These are phyloP conservation scores for Aspergillus conjunctus DNA, from an alignment of 495 filamentous ascomycete species.

Conservation along the genomic window DNA sequence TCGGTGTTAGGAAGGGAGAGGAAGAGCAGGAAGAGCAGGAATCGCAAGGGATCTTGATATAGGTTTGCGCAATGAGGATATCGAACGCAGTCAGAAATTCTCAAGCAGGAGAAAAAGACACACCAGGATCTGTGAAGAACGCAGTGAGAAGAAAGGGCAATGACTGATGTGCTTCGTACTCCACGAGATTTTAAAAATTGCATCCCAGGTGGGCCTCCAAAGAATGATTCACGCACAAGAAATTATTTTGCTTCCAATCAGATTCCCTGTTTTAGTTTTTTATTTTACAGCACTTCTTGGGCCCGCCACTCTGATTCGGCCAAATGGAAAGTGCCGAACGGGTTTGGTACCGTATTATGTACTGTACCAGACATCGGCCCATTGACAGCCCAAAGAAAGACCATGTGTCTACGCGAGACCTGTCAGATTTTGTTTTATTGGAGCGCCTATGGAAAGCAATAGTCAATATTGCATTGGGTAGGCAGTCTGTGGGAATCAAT, in stretches of 20 bases:
- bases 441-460: too few species aligned
- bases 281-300: background rate
- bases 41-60: background rate
- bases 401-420: slow-evolving; percentile 6
- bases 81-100: background rate
- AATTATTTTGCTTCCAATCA: background rate
- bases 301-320: background rate
- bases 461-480: too few species aligned
- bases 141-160: slow-evolving; percentile 1
- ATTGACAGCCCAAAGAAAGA: background rate
- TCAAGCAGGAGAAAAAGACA: background rate
- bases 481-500: too few species aligned
- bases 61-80: background rate
- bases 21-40: background rate
- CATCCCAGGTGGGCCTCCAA: slow-evolving; percentile 19
- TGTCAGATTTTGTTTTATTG: background rate
- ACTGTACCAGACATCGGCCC: background rate
- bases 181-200: slow-evolving; percentile 13
- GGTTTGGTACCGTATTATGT: slow-evolving; percentile 7
- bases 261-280: background rate
- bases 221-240: slow-evolving; percentile 21
- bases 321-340: background rate
- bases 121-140: background rate
- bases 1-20: slow-evolving; percentile 1
- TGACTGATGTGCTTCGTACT: slow-evolving; percentile 6